Evolutionary conservation across 331 rosid species (phyloP).

Genomic region (Acacia concinna): DNA sequence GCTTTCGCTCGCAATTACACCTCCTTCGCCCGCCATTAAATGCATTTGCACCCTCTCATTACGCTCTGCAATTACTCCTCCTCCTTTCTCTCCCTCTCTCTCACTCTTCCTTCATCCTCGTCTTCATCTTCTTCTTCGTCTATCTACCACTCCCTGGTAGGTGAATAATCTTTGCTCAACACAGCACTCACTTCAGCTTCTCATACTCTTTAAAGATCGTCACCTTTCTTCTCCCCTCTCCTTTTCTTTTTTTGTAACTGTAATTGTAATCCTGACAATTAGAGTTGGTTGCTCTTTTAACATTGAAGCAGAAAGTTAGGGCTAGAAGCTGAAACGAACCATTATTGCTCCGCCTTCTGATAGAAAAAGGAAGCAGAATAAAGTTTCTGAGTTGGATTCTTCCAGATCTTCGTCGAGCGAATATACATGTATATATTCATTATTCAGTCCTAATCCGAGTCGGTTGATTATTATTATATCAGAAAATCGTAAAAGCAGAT

Average conservation of each 20-base stretch:
- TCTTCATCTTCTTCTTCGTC: constrained; percentile 9
- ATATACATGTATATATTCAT: background rate
- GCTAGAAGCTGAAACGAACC: constrained; percentile 22
- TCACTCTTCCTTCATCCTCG: constrained; percentile 21
- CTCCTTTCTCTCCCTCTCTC: constrained; percentile 33
- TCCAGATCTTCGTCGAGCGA: constrained; percentile 55
- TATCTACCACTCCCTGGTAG: constrained; percentile 17
- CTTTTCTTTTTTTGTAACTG: too few relatives aligned
- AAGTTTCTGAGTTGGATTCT: constrained; percentile 28
- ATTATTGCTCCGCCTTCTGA: background rate
- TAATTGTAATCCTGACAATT: background rate
- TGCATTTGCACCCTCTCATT: constrained; percentile 99
- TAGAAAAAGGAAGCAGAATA: background rate
- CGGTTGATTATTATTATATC: constrained; percentile 29
- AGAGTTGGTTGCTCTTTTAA: background rate
- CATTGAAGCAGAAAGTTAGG: constrained; percentile 12
- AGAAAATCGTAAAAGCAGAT: constrained; percentile 32
- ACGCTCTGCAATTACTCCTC: constrained; percentile 90
- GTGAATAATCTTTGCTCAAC: background rate
- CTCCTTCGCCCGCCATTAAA: constrained; percentile 73
- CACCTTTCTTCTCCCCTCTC: background rate
- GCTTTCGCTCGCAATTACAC: constrained; percentile 69
- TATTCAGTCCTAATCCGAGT: background rate
- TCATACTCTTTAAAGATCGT: background rate
- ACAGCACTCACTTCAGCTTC: background rate